Evolutionary conservation across 805 yeast genomes (phyloP), one percentile per base, ranked within the genome.

Genomic region (Isabelozyma pseudorhagii): DNA sequence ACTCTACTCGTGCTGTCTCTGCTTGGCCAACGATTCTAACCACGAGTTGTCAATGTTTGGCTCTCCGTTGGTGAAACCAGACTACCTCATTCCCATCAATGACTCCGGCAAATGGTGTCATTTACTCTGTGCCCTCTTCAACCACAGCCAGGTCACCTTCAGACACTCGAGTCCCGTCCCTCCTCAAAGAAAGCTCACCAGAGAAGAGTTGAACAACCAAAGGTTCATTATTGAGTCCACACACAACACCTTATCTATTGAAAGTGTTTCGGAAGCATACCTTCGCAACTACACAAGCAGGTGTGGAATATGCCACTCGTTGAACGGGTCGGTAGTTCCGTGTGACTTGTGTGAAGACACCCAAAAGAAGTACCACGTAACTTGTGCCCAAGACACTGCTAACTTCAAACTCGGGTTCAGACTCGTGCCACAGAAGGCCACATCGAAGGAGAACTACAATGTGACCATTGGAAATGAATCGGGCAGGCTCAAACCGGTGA

Each of bases 71-170:
- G 75, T 76, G 1, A 66, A 66, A 29, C 84, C 88, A 0, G 92
- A 86, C 56, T 88, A 83, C 29, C 63, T 89, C 56, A 87, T 87
- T 58, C 75, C 89, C n/a, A 82, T 94, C 0, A 55, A 61, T 4
- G 79, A 75, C 48, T 54, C 71, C 0, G 88, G 88, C 1, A 73
- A 76, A 50, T 91, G 97, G 97, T 82, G 84, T 34, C 97, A 91
- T 69, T 68, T 85, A 3, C 52, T 80, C 2, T 91, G 97, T 67
- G 84, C 92, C 0, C 45, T 87, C 0, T 83, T 84, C 60, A 69
- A 71, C 28, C 66, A 78, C 4, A 67, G 70, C n/a, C 61, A 77
- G 5, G 60, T 17, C 42, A 66, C 11, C 45, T 83, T 53, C 84
- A 82, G 53, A 85, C 84, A 0, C 64, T 78, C 7, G 8, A 28